Base-by-base conservation (phyloP, 441 rosid genomes). In the Sinapis alba region DNA sequence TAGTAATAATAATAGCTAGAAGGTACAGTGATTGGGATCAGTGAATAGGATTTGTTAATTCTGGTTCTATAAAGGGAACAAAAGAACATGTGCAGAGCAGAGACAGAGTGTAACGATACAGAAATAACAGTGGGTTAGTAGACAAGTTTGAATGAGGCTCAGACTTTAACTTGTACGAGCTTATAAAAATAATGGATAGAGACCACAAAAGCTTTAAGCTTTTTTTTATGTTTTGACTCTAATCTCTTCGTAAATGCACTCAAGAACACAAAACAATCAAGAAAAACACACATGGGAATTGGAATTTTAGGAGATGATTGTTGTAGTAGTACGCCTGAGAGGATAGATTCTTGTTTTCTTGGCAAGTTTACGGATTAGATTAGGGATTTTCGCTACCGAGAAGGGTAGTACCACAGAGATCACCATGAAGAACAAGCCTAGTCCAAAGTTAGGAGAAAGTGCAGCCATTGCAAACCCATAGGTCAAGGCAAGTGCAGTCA, bases 81-180 rank as follows among this genome's bases (percentile, higher is more conserved):
- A 58, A 66, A 72, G 68, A 78, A 78, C 77, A 72, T 78, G 81
- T 65, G 81, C 73, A 78, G 77, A 67, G 65, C 78, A 71, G 56
- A 64, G 67, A 64, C 76, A 77, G 80, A 69, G 75, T 64, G 62
- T 57, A 58, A 45, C 58, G 61, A 76, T 43, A 56, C 16, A 56
- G 66, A 76, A 21, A 76, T 28, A 65, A 41, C 71, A 70, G 34
- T n/a, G n/a, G n/a, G n/a, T n/a, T n/a, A 7, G 32, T 66, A 59
- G 67, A 43, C 16, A 16, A 45, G 21, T 45, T 51, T 68, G 30
- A 68, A 51, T 30, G 12, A 30, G 12, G 67, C 68, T 66, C 28
- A 68, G 65, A 75, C 74, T 12, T 24, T 61, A 64, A 75, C 69
- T 69, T 68, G 65, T 69, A 38, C 38, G 59, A 62, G 12, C 56